Evolutionary conservation across 176 grass and related monocot species (phyloP).

Genomic region (Cenchrus purpureus): DNA sequence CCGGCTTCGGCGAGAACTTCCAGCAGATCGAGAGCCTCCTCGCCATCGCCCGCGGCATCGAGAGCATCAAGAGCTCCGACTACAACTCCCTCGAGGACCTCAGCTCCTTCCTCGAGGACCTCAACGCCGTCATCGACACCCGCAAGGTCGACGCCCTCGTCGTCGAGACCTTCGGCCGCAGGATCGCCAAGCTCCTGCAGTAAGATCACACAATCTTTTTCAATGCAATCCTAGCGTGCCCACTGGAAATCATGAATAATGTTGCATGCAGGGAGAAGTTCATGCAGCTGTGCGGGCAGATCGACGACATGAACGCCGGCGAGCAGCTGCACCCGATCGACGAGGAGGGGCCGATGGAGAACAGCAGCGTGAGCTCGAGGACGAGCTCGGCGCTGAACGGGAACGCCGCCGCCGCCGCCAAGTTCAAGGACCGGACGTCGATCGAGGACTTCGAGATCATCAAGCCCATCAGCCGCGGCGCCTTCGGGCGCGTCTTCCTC

Average conservation of each 20-base stretch:
- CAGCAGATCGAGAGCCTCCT: constrained; percentile 67
- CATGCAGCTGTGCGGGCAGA: constrained; percentile 77
- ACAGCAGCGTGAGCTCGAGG: constrained; percentile 48
- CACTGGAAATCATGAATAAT: not conserved
- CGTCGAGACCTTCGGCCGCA: constrained; percentile 91
- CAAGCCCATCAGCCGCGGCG: constrained; percentile 89
- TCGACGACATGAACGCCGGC: constrained; percentile 70
- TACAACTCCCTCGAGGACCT: constrained; percentile 84
- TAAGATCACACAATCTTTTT: constrained; percentile 11
- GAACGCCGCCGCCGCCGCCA: not conserved
- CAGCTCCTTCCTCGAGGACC: constrained; percentile 79
- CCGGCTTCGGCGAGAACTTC: constrained; percentile 39
- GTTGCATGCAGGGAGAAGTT: constrained; percentile 78
- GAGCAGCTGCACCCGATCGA: constrained; percentile 50
- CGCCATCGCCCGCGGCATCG: constrained; percentile 64
- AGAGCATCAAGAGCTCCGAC: constrained; percentile 58
- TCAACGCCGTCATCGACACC: constrained; percentile 92
- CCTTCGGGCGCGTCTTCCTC: constrained; percentile 95
- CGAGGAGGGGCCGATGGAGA: constrained; percentile 66
- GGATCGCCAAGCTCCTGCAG: constrained; percentile 86
- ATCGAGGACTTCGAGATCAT: constrained; percentile 99
- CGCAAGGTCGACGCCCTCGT: constrained; percentile 91
- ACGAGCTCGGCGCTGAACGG: constrained; percentile 53
- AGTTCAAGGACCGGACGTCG: constrained; percentile 83
- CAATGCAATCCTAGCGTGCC: not conserved